Evolutionary conservation across 108 stramenopile genomes (phyloP), one percentile per base, ranked within the genome.

Genomic region (Mediolabrus comicus): DNA sequence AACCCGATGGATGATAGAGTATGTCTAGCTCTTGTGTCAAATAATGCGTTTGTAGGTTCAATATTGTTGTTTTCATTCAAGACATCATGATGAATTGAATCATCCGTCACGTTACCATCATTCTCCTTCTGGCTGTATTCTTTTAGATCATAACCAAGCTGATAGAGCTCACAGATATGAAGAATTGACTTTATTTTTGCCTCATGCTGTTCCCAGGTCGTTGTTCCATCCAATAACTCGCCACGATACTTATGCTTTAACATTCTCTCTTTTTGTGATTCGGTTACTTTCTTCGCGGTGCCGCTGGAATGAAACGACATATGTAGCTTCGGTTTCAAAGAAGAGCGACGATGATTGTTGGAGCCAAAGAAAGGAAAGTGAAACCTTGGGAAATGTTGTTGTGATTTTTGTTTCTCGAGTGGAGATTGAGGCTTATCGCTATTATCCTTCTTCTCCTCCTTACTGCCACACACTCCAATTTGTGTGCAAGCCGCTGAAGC

Each of bases 171-270:
- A 26, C 32, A 66, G 3, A 66, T 49, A 55, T 66, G 65, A 22
- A 66, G 54, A 35, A 53, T 53, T 38, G 65, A 54, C 34, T 12
- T 55, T 33, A 66, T 52, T 12, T 54, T n/a, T 38, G 65, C 65
- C 32, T 66, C 53, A 53, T 66, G 65, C 65, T 66, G 65, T 25
- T 66, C 65, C 33, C 54, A 30, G n/a, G 53, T 66, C 25, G 65
- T 54, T 8, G 65, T 66, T 25, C 65, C 53, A 35, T 58, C 39
- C 24, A 69, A 49, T 10, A 69, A 34, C 34, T 49, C 49, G 43
- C 58, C 69, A 58, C 54, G 55, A 36, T 28, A 39, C 39, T 33
- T 30, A 10, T 34, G 65, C 33, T 4, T 19, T 1, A 49, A n/a
- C 3, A 8, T 3, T 22, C n/a, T 49, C 19, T 49, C 59, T 22